Evolutionary conservation across 2,329 filamentous ascomycete genomes (phyloP).

Genomic region (Cladosporium cucumerinum): DNA sequence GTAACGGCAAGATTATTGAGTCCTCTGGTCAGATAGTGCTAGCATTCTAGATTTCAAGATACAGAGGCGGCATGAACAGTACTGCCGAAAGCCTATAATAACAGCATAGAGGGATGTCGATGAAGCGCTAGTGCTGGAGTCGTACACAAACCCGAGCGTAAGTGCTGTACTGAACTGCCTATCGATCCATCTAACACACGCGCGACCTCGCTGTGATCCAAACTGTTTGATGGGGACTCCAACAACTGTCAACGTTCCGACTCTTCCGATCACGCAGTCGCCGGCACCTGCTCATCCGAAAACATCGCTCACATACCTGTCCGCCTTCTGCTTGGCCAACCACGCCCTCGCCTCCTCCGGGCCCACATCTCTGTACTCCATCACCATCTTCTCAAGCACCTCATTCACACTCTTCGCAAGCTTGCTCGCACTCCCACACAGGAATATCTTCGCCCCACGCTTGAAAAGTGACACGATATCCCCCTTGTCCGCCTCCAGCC

Average conservation of each 20-base stretch:
- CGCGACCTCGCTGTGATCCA: background rate
- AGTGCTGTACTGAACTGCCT: background rate
- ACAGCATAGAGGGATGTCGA: too few species aligned
- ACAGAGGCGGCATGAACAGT: too few species aligned
- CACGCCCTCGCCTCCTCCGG: conserved; percentile 43
- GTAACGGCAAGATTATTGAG: too few species aligned
- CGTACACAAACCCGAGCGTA: too few species aligned
- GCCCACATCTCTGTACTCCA: conserved; percentile 32
- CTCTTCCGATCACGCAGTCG: background rate
- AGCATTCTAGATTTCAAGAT: too few species aligned
- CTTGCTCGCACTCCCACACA: conserved; percentile 56
- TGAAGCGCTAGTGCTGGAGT: too few species aligned
- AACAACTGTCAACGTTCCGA: background rate
- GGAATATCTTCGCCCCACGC: conserved; percentile 55
- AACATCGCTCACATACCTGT: conserved; percentile 40
- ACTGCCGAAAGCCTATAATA: too few species aligned
- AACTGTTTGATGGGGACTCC: background rate
- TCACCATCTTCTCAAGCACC: conserved; percentile 42
- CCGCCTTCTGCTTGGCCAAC: conserved; percentile 46
- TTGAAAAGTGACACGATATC: conserved; percentile 46
- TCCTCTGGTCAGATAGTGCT: too few species aligned
- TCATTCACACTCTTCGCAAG: conserved; percentile 43
- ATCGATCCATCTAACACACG: background rate
- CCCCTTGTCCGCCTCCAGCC: conserved; percentile 45
- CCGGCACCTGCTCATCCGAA: background rate